A percentile compares a stretch with the other conserved stretches of the same genome.
Evolutionary conservation across 208 protist genomes (phyloP).

Genomic region (Lotmaria passim): DNA sequence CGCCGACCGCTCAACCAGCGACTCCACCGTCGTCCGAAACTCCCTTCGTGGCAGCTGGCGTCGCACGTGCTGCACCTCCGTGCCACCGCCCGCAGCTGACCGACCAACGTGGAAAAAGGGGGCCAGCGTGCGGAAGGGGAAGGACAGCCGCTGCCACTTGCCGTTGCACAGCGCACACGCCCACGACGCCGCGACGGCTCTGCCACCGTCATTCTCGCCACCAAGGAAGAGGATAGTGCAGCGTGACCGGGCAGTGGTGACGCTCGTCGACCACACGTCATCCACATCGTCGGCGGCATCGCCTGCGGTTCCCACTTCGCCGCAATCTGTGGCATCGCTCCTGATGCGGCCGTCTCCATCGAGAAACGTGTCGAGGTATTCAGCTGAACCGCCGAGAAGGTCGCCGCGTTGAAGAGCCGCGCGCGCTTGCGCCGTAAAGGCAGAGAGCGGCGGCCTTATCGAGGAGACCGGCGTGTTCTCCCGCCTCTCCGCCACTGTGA

Average conservation of each 20-base stretch:
- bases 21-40: constrained; percentile 26
- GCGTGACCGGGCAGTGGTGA: constrained; percentile 15
- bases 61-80: background rate
- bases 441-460: background rate
- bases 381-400: too few relatives aligned
- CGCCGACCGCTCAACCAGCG: constrained; percentile 27
- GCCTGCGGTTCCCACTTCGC: background rate
- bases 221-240: constrained; percentile 56
- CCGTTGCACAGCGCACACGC: constrained; percentile 41
- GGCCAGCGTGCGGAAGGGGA: constrained; percentile 45
- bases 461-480: background rate
- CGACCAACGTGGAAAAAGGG: constrained; percentile 24
- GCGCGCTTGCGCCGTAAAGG: background rate
- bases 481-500: background rate
- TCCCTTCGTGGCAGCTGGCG: constrained; percentile 20
- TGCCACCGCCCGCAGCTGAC: constrained; percentile 3
- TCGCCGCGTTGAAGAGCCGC: background rate
- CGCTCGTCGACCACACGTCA: constrained; percentile 21
- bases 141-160: constrained; percentile 46
- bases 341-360: background rate
- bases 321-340: background rate
- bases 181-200: constrained; percentile 57
- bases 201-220: constrained; percentile 57
- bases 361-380: background rate
- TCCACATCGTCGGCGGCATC: constrained; percentile 9